Base-by-base conservation (phyloP, 805 yeast species). In the Yarrowia yakushimensis region DNA sequence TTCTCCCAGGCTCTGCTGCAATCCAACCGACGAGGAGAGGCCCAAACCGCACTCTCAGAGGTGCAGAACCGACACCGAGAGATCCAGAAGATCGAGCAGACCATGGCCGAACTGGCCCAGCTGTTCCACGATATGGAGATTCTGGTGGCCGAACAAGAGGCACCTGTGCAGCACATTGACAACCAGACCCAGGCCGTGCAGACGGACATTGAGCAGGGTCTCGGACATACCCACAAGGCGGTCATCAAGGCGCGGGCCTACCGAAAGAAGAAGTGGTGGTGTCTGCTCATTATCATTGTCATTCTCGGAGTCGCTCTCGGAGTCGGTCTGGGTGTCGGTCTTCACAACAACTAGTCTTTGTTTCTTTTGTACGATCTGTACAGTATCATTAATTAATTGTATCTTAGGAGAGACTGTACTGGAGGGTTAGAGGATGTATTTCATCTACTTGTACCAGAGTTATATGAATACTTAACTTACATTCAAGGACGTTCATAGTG, bases 51-150 rank as follows among this genome's bases (percentile, higher is more conserved):
- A 1, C 82, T 94, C 69, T 89, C 90, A 70, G 98, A 94, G 78
- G 98, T 94, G 63, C 97, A 93, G 78, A 85, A 88, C 59, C 87
- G 99, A 78, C 98, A 94, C 78, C 86, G 88, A 73, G 98, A 94
- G 78, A 84, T 94, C 72, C 88, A 90, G 78, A 89, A 90, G 79
- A 87, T 94, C 76, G 97, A 93, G 77, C 86, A 90, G 77, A 87
- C 97, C 64, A 91, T 94, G 88, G 90, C 93, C 34, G 98, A 93
- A 76, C 83, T 93, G 76, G 89, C 96, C 42, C 96, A 89, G 78
- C 83, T 93, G 73, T 91, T 94, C 80, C 88, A 87, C 71, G 98
- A 94, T 73, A 90, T 94, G 94, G 97, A 94, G 77, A 89, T 89
- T 72, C 81, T 94, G 77, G 97, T 93, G 50, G 90, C 93, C 68